Conservation (phyloP, 2,329 filamentous ascomycete species). For the Colletotrichum tropicicola region DNA sequence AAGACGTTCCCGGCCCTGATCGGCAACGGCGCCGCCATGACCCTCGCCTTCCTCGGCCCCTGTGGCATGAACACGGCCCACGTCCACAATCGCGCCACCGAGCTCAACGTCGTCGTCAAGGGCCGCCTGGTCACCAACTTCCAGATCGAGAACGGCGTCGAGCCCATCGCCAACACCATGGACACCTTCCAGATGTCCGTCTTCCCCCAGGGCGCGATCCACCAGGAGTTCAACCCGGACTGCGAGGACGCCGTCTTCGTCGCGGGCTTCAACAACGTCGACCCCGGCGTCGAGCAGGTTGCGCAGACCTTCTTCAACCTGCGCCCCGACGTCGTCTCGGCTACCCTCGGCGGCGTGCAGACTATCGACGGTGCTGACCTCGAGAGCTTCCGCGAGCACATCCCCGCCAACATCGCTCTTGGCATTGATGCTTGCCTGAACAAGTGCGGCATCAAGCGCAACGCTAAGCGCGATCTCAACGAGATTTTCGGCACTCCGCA, state of each 20-base stretch:
- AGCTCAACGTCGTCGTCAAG: conserved; percentile 56
- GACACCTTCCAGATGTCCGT: conserved; percentile 53
- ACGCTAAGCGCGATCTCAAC: conserved; percentile 40
- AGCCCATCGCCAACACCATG: conserved; percentile 45
- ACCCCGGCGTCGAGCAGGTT: conserved; percentile 54
- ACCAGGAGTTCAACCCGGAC: conserved; percentile 61
- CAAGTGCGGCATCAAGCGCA: conserved; percentile 54
- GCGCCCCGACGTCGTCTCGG: conserved; percentile 47
- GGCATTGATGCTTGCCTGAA: conserved; percentile 60
- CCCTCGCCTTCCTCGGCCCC: conserved; percentile 56
- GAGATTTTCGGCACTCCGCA: conserved; percentile 28
- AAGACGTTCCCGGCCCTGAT: conserved; percentile 61
- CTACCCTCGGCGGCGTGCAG: conserved; percentile 47
- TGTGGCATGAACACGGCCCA: conserved; percentile 62
- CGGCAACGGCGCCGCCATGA: conserved; percentile 55
- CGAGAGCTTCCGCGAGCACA: conserved; percentile 46
- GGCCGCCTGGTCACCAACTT: conserved; percentile 55
- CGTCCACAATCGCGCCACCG: conserved; percentile 56
- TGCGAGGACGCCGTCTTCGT: conserved; percentile 58
- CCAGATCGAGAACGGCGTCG: conserved; percentile 51
- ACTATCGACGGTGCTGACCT: conserved; percentile 50
- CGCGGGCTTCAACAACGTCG: conserved; percentile 54
- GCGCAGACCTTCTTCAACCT: conserved; percentile 58
- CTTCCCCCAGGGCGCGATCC: conserved; percentile 59
- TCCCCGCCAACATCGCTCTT: conserved; percentile 59